Evolutionary conservation across 768 basidiomycete species (phyloP), one percentile per base, ranked within the genome.

Genomic region (Serendipita indica): DNA sequence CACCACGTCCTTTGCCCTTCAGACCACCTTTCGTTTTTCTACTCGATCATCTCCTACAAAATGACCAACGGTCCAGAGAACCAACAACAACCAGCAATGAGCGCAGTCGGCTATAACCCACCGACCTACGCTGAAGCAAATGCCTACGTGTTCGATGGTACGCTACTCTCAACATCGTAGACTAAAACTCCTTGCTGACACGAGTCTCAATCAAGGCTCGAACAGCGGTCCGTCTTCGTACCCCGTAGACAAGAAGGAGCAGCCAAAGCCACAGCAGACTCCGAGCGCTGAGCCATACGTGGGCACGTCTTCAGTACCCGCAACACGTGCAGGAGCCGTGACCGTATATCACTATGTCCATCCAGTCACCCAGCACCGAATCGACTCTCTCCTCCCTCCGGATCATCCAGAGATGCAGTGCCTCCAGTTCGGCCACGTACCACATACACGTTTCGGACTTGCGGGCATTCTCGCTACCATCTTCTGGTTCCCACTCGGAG

Each of bases 401-500:
- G 74, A 78, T 60, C 83, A 90, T 65, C 89, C 87, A 0, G 80
- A 87, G 70, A 90, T 89, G 88, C 64, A 20, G 10, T 91, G 89
- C 65, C 69, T 90, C n/a, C 89, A 89, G 67, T 67, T 77, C 4
- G 88, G 88, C 10, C 89, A 91, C 67, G 65, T 81, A 12, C 71
- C 75, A 3, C 70, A 80, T 33, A 79, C 82, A 20, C 79, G 74
- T 45, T 91, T 75, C 65, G 86, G 89, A 2, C 59, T 54, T 5
- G 33, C 61, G 88, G 87, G 88, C 58, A 69, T 90, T 32, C 70
- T 91, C n/a, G 84, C 84, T 5, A 88, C 89, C 3, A 71, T 91
- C 25, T 72, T 90, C 60, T 90, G 86, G 88, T 91, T 91, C 72
- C 89, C 89, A 2, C 69, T 89, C 0, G 89, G 89, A 3, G 75